Evolutionary conservation across 2,329 filamentous ascomycete genomes (phyloP).

Genomic region (Gyromitra esculenta): DNA sequence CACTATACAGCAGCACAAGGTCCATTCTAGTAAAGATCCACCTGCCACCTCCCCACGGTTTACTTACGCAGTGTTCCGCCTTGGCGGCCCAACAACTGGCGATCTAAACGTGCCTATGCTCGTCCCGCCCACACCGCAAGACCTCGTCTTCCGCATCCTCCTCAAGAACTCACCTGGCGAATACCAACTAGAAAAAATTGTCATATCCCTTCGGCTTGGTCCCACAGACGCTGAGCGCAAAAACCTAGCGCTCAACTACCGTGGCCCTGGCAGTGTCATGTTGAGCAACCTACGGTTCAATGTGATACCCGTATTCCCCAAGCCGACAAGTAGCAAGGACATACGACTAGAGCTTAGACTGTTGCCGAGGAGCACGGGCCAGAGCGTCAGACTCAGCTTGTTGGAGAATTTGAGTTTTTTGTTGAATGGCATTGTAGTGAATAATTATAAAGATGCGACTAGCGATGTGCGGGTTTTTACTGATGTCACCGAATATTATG

Average conservation of each 20-base stretch:
- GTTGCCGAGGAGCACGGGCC: conserved; percentile 44
- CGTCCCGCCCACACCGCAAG: neutral
- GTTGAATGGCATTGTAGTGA: conserved; percentile 2
- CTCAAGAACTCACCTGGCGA: neutral
- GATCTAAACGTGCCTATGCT: neutral
- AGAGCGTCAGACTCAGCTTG: neutral
- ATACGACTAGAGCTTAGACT: conserved; percentile 22
- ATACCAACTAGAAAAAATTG: neutral
- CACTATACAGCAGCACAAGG: neutral
- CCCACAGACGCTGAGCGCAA: neutral
- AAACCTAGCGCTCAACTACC: conserved; percentile 38
- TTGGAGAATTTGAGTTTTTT: conserved; percentile 47
- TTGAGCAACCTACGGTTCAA: conserved; percentile 55
- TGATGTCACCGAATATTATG: neutral
- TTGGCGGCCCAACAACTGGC: neutral
- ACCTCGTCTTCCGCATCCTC: conserved; percentile 18
- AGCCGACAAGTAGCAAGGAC: neutral
- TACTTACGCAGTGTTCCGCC: neutral
- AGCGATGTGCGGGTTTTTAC: neutral
- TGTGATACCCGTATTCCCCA: conserved; percentile 1
- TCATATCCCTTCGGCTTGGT: neutral
- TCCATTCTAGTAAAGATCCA: neutral
- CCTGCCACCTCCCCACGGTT: neutral
- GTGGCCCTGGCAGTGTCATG: conserved; percentile 53
- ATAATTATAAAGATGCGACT: neutral